Base-by-base conservation (phyloP, 257 asterid genomes). In the Hygrophila difformis region DNA sequence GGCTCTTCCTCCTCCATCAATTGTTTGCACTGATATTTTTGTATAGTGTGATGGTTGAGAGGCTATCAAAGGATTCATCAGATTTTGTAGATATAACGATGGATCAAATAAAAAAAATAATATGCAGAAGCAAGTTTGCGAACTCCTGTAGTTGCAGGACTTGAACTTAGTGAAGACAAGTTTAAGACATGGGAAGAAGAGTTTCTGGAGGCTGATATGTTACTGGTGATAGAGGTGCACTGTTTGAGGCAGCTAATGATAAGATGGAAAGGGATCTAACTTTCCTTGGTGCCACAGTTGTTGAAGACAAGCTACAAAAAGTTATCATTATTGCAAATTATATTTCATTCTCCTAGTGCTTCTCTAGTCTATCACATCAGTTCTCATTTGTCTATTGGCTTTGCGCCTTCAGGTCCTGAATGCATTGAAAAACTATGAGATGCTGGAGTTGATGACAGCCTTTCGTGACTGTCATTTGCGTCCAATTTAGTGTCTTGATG, bases 231-330 rank as follows among this genome's bases (percentile, higher is more conserved):
- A 77, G 98, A 63, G 91, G 73, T 64, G 75, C 70, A 16, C 46
- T 89, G 69, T 69, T 85, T 41, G 94, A 82, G 58, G 83, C 82
- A 8, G 79, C 83, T 39, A 86, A 96, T 20, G 94, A 89, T 50
- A 82, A 65, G 65, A 77, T 89, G 24, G 98, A 89, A 67, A 62
- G 63, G 44, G 78, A 82, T 65, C 53, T 89, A 42, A 63, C 75
- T 67, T 93, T 89, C 60, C 82, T 85, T 21, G 98, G 98, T 45
- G 92, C 94, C 45, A 89, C 98, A 14, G 98, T 94, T 39, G 91
- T 89, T 2, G 98, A 89, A 62, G 98, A 89, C 75, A 89, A 89
- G 66, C 84, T 89, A 60, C 98, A 89, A 60, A 79, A 77, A 64
- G 98, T 94, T 60, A 48, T 45, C 53, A 42, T 62, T 57, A 64